Evolutionary conservation across 2,329 filamentous ascomycete genomes (phyloP), one percentile per base, ranked within the genome.

Genomic region (Trichoderma semiorbis): DNA sequence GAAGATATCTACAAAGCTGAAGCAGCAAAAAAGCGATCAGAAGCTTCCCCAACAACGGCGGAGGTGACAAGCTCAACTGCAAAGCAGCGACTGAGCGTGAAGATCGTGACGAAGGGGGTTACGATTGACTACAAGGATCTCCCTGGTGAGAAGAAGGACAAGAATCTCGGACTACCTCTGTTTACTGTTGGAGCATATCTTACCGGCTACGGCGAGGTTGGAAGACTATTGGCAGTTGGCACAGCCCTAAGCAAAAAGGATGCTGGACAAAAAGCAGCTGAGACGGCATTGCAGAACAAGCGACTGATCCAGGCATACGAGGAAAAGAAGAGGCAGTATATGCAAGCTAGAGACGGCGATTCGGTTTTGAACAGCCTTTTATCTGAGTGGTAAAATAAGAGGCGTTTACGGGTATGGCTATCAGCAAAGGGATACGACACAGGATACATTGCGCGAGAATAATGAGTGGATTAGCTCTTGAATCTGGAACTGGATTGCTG

Each of bases 171-270:
- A 1, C 79, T 90, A 32, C 85, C 87, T 21, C 80, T 90, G 30
- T 93, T 88, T 77, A 87, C 85, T 3, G 85, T 94, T 1, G 91
- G 87, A 1, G 85, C 89, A 0, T 92, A 89, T 75, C 82, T 94
- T 32, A 87, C 89, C 24, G 92, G 91, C 0, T 92, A 90, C 85
- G 92, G 92, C 5, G 89, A 91, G 79, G 85, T 84, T 36, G 83
- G 87, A 63, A 87, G 89, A 78, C 81, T 87, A 71, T 80, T 95
- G 7, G 92, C 90, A 0, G 84, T 84, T 58, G 92, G 91, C 0
- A 87, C 86, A 36, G 92, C 87, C 1, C 81, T 89, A 74, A 89
- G 86, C 69, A 94, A 94, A 81, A 89, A 87, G 71, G 90, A 93
- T 71, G 93, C 92, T 1, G 90, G 90, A 0, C 83, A 87, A 16